These are phyloP conservation scores for Geosmithia flava DNA, from an alignment of 2,329 filamentous ascomycete genomes.

Conservation along the genomic window DNA sequence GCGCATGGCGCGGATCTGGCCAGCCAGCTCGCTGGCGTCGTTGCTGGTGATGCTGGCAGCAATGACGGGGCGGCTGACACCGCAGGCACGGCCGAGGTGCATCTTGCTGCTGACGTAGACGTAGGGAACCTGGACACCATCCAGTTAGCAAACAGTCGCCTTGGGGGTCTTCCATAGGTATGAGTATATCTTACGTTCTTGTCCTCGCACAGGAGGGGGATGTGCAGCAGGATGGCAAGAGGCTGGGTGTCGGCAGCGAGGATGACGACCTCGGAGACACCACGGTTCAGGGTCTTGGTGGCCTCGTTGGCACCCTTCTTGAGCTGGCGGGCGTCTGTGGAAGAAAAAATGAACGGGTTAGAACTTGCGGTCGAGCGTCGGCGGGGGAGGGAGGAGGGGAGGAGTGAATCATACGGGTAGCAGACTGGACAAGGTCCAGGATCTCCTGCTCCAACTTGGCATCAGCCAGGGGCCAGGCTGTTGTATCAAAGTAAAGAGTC, in stretches of 20 bases:
- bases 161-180: neutral
- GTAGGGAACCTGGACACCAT: conserved; percentile 28
- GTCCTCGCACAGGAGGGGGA: conserved; percentile 72
- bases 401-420: conserved; percentile 36
- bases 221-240: conserved; percentile 76
- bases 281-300: conserved; percentile 84
- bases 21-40: conserved; percentile 76
- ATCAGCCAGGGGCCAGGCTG: conserved; percentile 65
- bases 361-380: conserved; percentile 9
- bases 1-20: conserved; percentile 79
- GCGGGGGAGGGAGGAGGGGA: neutral
- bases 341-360: neutral
- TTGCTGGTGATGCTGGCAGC: conserved; percentile 82
- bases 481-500: neutral
- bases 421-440: conserved; percentile 60
- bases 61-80: conserved; percentile 81
- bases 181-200: neutral
- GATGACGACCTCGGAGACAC: conserved; percentile 80
- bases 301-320: conserved; percentile 7
- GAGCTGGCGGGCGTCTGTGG: conserved; percentile 1
- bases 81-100: conserved; percentile 77
- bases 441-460: conserved; percentile 67
- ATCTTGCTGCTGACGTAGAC: conserved; percentile 69
- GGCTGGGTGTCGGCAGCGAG: conserved; percentile 82
- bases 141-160: neutral